A percentile compares a stretch with the other conserved stretches of the same genome.
Evolutionary conservation across 163 green algal genomes (phyloP).

Genomic region (Chlamydomonas reinhardtii): DNA sequence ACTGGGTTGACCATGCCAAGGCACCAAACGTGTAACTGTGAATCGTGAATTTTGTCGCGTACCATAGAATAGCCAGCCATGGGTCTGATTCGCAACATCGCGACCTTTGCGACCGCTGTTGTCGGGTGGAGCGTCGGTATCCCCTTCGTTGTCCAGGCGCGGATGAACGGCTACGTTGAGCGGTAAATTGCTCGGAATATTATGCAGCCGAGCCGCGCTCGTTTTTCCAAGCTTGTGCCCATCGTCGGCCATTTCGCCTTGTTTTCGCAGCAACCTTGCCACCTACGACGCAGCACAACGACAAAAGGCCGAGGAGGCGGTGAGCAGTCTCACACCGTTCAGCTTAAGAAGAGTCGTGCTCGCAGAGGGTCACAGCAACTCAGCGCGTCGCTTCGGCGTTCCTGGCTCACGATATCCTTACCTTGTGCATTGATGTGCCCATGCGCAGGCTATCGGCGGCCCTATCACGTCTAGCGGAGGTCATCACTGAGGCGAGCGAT

Average conservation of each 20-base stretch:
- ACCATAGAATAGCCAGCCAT: not conserved
- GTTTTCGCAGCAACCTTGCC: slow-evolving; percentile 27
- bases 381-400: too few relatives aligned
- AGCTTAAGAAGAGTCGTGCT: not conserved
- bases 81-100: slow-evolving; percentile 45
- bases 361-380: too few relatives aligned
- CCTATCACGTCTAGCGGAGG: not conserved
- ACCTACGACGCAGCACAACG: slow-evolving; percentile 4
- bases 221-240: too few relatives aligned
- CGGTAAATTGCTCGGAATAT: not conserved
- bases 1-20: too few relatives aligned
- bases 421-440: too few relatives aligned
- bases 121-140: not conserved
- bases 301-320: slow-evolving; percentile 6
- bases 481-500: too few relatives aligned
- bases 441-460: slow-evolving; percentile 26
- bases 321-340: not conserved
- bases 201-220: not conserved
- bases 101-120: not conserved
- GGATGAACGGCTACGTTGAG: slow-evolving; percentile 42
- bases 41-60: too few relatives aligned
- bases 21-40: too few relatives aligned
- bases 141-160: slow-evolving; percentile 12
- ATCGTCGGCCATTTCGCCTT: too few relatives aligned
- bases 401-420: too few relatives aligned